Evolutionary conservation across 2,329 filamentous ascomycete genomes (phyloP), one percentile per base, ranked within the genome.

Genomic region (Trichoderma lentiforme): DNA sequence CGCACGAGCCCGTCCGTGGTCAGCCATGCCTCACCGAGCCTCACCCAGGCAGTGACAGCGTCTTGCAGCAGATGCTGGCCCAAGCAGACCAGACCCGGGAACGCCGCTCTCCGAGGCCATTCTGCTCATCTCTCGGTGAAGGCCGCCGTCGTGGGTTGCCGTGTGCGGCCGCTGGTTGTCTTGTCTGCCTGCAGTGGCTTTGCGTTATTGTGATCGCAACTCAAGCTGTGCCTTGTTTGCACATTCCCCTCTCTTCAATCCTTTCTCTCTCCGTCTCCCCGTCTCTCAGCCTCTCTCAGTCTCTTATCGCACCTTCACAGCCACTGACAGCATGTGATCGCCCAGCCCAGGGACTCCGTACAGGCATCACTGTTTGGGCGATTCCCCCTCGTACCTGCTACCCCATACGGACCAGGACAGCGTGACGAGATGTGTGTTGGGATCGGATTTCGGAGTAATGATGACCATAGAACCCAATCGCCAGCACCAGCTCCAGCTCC

Each of bases 381-480:
- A 51, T 51, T 51, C 18, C 43, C 21, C n/a, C 21, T 53, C 47
- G 47, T 21, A 24, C n/a, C n/a, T 53, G 47, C 47, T 60, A 21
- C 53, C 53, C 53, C 53, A 28, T 60, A 30, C 57, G 3, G 36
- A 47, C 26, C n/a, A 34, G 57, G 34, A 26, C 39, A 21, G 66
- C 56, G 56, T 51, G 39, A 21, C 53, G 30, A 34, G 51, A 39
- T 58, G 34, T 18, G 47, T 26, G 47, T 56, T 51, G 53, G 53
- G 34, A 47, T 69, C 66, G 66, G 56, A 69, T 51, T 69, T 61
- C 66, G 66, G 66, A 69, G 36, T 69, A 47, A 69, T 61, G 66
- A 69, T 69, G 66, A 69, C 36, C 28, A 69, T 34, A 69, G 66
- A 69, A 61, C 66, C 66, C 66, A 69, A 69, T 69, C 56, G 56